Evolutionary conservation across 768 basidiomycete species (phyloP).

Genomic region (Holtermannia corniformis): DNA sequence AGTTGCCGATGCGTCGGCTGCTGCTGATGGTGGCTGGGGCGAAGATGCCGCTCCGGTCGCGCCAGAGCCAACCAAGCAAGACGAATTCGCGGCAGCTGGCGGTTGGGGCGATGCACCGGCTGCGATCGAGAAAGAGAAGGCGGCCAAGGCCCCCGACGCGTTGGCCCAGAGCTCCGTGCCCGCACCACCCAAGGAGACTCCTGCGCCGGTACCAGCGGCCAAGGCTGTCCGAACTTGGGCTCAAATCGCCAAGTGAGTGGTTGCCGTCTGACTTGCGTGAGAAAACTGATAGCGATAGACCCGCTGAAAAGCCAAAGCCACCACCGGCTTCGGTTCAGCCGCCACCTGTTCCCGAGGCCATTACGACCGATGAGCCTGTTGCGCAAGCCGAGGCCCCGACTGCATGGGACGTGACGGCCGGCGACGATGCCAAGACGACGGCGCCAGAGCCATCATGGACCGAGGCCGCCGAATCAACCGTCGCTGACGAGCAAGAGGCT

Average conservation of each 20-base stretch:
- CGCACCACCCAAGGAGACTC: constrained; percentile 8
- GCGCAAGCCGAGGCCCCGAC: constrained; percentile 16
- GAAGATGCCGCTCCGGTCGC: constrained; percentile 4
- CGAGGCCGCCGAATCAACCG: constrained; percentile 1
- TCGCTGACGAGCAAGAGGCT: constrained; percentile 18
- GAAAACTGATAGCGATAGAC: constrained; percentile 10
- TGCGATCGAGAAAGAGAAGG: constrained; percentile 32
- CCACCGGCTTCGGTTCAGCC: constrained; percentile 2
- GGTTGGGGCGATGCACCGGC: constrained; percentile 40
- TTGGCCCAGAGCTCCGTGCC: constrained; percentile 7
- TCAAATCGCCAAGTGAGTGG: constrained; percentile 42
- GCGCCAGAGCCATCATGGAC: not conserved
- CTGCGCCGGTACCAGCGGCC: constrained; percentile 20
- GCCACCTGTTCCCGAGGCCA: constrained; percentile 13
- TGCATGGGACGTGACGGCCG: not conserved
- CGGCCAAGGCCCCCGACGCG: constrained; percentile 30
- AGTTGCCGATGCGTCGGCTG: constrained; percentile 24
- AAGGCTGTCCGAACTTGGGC: constrained; percentile 44
- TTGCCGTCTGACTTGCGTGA: not conserved
- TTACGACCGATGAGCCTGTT: constrained; percentile 23
- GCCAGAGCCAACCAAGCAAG: constrained; percentile 22
- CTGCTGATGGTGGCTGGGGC: constrained; percentile 17
- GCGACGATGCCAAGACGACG: not conserved
- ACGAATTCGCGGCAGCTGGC: constrained; percentile 35
- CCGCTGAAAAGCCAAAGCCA: constrained; percentile 31